These are phyloP conservation scores for Nemania sp. DNA, from an alignment of 2,329 filamentous ascomycete species.

Conservation along the genomic window DNA sequence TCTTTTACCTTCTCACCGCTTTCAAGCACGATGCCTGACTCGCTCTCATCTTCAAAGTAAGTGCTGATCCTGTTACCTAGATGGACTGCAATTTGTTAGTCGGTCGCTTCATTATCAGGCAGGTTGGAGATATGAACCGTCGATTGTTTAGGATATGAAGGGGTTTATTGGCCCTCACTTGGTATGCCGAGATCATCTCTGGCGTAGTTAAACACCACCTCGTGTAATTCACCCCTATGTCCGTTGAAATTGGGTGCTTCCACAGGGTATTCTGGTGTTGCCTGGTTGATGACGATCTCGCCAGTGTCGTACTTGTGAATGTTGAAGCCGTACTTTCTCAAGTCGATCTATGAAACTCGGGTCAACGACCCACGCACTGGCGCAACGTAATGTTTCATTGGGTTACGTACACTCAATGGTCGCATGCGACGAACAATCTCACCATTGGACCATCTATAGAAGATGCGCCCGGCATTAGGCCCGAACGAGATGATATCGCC, in stretches of 20 bases:
- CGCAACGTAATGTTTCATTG: background rate
- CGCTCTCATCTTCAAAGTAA: slow-evolving; percentile 58
- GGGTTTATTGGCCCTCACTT: slow-evolving; percentile 32
- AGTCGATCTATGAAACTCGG: slow-evolving; percentile 46
- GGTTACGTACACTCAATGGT: slow-evolving; percentile 44
- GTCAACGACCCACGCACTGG: background rate
- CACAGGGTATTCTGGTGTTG: slow-evolving; percentile 47
- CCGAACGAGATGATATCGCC: slow-evolving; percentile 68
- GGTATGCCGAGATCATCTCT: slow-evolving; percentile 58
- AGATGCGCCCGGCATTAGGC: slow-evolving; percentile 64
- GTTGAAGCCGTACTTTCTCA: slow-evolving; percentile 59
- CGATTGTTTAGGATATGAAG: too few species aligned
- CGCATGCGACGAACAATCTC: slow-evolving; percentile 52
- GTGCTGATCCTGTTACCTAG: slow-evolving; percentile 55
- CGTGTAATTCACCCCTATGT: slow-evolving; percentile 63
- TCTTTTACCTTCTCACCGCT: slow-evolving; percentile 48
- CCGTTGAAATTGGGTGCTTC: slow-evolving; percentile 63
- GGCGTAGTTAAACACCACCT: slow-evolving; percentile 62
- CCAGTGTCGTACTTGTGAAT: slow-evolving; percentile 66
- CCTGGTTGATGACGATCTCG: slow-evolving; percentile 63
- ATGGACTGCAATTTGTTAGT: slow-evolving; percentile 42
- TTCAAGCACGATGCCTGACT: slow-evolving; percentile 57
- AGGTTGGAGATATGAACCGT: background rate
- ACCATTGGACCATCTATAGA: slow-evolving; percentile 60
- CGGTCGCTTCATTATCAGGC: background rate